Base-by-base conservation (phyloP, 78 protist genomes). In the Polysphondylium violaceum region DNA sequence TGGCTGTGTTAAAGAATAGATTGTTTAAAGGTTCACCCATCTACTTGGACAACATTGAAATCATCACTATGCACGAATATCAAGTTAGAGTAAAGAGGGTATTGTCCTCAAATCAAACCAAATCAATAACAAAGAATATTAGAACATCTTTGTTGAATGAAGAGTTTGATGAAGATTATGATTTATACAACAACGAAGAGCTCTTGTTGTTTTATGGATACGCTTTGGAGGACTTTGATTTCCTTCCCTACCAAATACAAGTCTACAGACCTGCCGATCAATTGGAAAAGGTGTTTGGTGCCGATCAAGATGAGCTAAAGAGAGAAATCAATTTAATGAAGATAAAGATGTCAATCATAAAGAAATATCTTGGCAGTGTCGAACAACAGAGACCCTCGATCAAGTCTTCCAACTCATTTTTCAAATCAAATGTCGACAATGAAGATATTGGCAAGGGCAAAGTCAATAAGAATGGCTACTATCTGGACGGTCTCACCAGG, bases 1-100 rank as follows among this genome's bases (percentile, higher is more conserved):
- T 67, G 17, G 91, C 91, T 55, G 63, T 69, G 14, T 69, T 83
- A 33, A 67, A 69, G 23, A 33, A n/a, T 27, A 31, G 16, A 7
- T 44, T 83, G 33, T 83, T 33, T 59, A 83, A 56, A 59, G 91
- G 69, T 36, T 68, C 91, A 31, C 81, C 91, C 35, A 83, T 83
- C 14, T 35, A 44, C 25, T 69, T 83, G 31, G 91, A 59, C 17
- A n/a, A 67, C 43, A 40, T 83, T 12, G 91, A 83, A 43, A 59
- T 83, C 1, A 69, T 83, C 11, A 67, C 79, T 14, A 27, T 76
- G 3, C 12, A 36, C 1, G 87, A 76, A 31, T 76, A 31, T 56
- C 59, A 76, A 12, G 31, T 58, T 3, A 53, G 51, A 41, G n/a
- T 35, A 47, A 33, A n/a, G 33, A 14, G 40, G 14, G 12, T 21